A percentile compares a stretch with the other conserved stretches of the same genome.
phyloP scores from a whole-genome alignment of 495 filamentous ascomycete genomes.

The Saxophila tyrrhenica region DNA sequence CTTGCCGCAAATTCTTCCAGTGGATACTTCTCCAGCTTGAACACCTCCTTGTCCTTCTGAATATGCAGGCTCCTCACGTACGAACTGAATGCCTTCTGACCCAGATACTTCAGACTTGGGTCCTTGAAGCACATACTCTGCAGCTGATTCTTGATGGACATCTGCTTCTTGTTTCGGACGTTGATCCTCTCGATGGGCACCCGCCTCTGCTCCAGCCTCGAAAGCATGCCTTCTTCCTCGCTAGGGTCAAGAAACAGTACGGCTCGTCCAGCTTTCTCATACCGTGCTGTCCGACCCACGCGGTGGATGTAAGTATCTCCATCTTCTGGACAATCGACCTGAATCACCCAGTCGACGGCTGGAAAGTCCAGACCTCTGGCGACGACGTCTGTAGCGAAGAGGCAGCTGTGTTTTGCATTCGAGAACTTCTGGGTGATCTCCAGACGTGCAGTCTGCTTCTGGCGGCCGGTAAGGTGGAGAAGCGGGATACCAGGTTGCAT shows the following conservation, averaged over 20 bases:
- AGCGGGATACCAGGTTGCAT: constrained; percentile 91
- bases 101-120: constrained; percentile 85
- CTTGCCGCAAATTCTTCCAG: constrained; percentile 78
- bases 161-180: constrained; percentile 78
- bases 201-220: constrained; percentile 72
- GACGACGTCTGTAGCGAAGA: constrained; percentile 92
- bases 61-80: constrained; percentile 74
- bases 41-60: constrained; percentile 87
- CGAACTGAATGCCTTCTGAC: constrained; percentile 87
- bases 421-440: constrained; percentile 79
- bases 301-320: constrained; percentile 96
- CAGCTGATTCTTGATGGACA: constrained; percentile 67
- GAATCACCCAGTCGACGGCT: constrained; percentile 94
- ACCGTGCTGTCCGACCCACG: constrained; percentile 89
- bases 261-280: constrained; percentile 73
- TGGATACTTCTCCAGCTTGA: constrained; percentile 66
- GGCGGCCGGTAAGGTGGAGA: constrained; percentile 88
- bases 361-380: constrained; percentile 92
- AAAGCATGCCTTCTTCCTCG: constrained; percentile 79
- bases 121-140: constrained; percentile 94
- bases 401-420: constrained; percentile 63
- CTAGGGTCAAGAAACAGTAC: constrained; percentile 86
- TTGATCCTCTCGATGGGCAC: constrained; percentile 76
- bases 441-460: constrained; percentile 78
- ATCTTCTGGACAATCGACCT: constrained; percentile 90